Evolutionary conservation across 441 rosid species (phyloP).

Genomic region (Gossypium davidsonii): DNA sequence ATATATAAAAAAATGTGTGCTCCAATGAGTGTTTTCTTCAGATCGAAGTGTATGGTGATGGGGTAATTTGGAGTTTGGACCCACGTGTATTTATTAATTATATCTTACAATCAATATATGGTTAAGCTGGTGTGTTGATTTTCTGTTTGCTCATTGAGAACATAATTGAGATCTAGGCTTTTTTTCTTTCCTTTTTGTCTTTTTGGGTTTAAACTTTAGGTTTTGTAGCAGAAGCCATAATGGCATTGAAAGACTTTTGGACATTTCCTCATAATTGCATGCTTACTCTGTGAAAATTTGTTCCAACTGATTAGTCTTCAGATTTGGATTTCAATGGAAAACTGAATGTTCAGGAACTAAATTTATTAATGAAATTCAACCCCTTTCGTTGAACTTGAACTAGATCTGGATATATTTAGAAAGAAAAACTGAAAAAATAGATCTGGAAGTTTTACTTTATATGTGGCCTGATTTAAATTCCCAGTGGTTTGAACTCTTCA

Average conservation of each 20-base stretch:
- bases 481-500: not conserved
- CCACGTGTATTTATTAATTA: not conserved
- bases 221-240: not conserved
- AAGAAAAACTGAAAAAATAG: too few relatives aligned
- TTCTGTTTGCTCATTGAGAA: not conserved
- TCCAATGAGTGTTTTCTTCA: not conserved
- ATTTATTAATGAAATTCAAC: not conserved
- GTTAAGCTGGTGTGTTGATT: not conserved
- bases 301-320: not conserved
- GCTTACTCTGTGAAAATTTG: not conserved
- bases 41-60: not conserved
- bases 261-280: not conserved
- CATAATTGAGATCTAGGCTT: not conserved
- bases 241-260: slow-evolving; percentile 2
- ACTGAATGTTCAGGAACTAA: not conserved
- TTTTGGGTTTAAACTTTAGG: not conserved
- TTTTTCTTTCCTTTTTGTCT: not conserved
- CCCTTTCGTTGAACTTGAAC: not conserved
- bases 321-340: not conserved
- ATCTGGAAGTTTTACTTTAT: not conserved
- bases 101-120: not conserved
- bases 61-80: not conserved
- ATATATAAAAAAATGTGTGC: not conserved
- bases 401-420: not conserved
- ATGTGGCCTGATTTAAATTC: not conserved